Evolutionary conservation across 176 grass and related monocot species (phyloP).

Genomic region (Alopecurus myosuroides): DNA sequence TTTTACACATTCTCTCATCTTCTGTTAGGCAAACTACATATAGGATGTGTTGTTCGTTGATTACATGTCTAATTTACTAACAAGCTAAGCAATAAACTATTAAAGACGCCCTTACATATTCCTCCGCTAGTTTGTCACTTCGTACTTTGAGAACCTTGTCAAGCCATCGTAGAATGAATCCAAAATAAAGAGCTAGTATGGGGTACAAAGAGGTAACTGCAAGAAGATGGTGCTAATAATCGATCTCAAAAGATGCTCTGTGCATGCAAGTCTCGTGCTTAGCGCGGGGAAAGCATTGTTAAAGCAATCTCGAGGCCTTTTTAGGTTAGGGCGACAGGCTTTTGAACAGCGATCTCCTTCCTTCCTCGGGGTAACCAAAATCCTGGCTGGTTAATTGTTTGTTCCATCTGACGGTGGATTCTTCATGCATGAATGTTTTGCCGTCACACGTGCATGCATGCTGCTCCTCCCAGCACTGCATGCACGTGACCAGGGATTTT

Average conservation of each 20-base stretch:
- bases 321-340: constrained; percentile 34
- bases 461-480: not conserved
- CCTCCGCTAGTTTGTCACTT: too few relatives aligned
- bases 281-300: constrained; percentile 28
- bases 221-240: constrained; percentile 7
- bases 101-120: too few relatives aligned
- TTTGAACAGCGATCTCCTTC: constrained; percentile 28
- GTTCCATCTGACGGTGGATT: constrained; percentile 6
- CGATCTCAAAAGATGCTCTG: constrained; percentile 49
- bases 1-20: too few relatives aligned
- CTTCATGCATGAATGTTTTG: constrained; percentile 29
- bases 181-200: not conserved
- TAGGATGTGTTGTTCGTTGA: too few relatives aligned
- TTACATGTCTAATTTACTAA: too few relatives aligned
- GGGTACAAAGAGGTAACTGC: constrained; percentile 40
- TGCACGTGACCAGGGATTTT: not conserved
- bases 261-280: constrained; percentile 34
- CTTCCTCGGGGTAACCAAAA: not conserved
- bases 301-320: constrained; percentile 39
- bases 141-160: too few relatives aligned
- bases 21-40: too few relatives aligned
- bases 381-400: not conserved
- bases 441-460: constrained; percentile 24
- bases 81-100: too few relatives aligned
- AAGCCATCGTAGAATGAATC: too few relatives aligned